Conservation (phyloP, 139 green algal species). For the Tetradesmus lagerheimii region DNA sequence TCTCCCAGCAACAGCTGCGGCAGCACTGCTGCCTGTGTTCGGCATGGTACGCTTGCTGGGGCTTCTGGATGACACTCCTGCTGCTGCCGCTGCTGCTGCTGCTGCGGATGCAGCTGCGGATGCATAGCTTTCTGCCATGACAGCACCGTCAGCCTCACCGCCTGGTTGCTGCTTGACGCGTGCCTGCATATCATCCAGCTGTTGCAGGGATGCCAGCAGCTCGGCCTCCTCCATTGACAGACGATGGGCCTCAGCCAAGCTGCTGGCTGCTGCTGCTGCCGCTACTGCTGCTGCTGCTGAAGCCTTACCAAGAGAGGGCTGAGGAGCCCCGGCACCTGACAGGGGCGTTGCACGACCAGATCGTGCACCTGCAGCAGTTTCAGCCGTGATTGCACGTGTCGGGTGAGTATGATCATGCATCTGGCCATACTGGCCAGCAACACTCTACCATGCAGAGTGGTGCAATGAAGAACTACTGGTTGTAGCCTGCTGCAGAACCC, state of each 20-base stretch:
- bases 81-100: conserved; percentile 39
- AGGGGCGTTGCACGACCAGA: background rate
- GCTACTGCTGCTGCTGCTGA: background rate
- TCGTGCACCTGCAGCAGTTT: background rate
- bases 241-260: background rate
- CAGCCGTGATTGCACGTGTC: background rate
- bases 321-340: background rate
- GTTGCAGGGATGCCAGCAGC: conserved; percentile 57
- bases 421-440: too few relatives aligned
- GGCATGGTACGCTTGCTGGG: background rate
- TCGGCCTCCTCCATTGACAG: conserved; percentile 54
- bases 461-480: too few relatives aligned
- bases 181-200: conserved; percentile 48
- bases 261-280: background rate
- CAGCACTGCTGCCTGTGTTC: background rate
- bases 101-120: conserved; percentile 6
- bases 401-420: background rate
- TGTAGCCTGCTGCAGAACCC: background rate
- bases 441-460: too few relatives aligned
- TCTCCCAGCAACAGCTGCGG: background rate
- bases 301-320: background rate
- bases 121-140: background rate
- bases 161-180: background rate
- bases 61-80: background rate
- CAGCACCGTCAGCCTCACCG: background rate